Percentiles rank a stretch among this genome's conserved stretches.
These are phyloP conservation scores for Collybiopsis luxurians DNA, from an alignment of 768 basidiomycete species.

Conservation along the genomic window DNA sequence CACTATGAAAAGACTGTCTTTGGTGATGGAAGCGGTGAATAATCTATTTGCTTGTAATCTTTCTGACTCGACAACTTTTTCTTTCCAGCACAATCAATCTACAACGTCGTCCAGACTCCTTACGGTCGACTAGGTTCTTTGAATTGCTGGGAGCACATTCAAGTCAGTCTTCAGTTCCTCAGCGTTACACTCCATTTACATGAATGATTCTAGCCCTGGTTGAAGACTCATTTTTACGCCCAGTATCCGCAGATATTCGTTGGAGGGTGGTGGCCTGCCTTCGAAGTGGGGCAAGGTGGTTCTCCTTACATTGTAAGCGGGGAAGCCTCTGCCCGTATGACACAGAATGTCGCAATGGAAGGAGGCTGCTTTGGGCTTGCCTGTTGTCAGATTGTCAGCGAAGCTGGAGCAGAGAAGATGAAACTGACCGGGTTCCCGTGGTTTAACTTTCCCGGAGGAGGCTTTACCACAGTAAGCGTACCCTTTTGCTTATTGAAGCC, in stretches of 20 bases:
- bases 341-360: slow-evolving; percentile 28
- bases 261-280: slow-evolving; percentile 29
- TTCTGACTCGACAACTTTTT: not conserved
- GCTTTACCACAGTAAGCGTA: slow-evolving; percentile 20
- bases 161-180: slow-evolving; percentile 9
- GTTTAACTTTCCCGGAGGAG: slow-evolving; percentile 26
- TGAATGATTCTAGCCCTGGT: slow-evolving; percentile 20
- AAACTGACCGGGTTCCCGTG: slow-evolving; percentile 25
- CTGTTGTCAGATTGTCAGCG: slow-evolving; percentile 26
- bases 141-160: slow-evolving; percentile 30
- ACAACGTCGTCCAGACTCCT: slow-evolving; percentile 27
- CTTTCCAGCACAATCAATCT: slow-evolving; percentile 24
- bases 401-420: slow-evolving; percentile 26
- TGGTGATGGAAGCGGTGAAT: slow-evolving; percentile 27
- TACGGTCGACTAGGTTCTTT: slow-evolving; percentile 24
- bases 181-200: not conserved
- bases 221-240: slow-evolving; percentile 28
- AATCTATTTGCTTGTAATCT: not conserved
- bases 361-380: slow-evolving; percentile 27
- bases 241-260: slow-evolving; percentile 28
- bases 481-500: not conserved
- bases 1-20: slow-evolving; percentile 29
- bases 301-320: slow-evolving; percentile 27
- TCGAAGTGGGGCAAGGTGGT: slow-evolving; percentile 20
- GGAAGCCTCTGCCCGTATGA: slow-evolving; percentile 27